Base-by-base conservation (phyloP, 208 protist species). In the Wallacemonas sp. region DNA sequence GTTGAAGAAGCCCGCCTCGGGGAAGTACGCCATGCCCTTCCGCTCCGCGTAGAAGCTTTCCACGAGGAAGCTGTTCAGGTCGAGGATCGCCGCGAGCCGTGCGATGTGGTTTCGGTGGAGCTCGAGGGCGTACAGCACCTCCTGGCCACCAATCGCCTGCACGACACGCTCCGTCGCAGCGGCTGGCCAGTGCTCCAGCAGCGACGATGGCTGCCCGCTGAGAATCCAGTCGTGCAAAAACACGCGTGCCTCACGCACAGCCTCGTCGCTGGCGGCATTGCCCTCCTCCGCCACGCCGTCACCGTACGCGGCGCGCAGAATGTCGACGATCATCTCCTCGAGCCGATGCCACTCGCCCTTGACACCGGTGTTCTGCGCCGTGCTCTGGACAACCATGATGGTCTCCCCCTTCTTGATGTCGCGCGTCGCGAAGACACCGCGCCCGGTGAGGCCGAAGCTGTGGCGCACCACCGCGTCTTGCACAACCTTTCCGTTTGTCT, bases 1-100 rank as follows among this genome's bases (percentile, higher is more conserved):
- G 42, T 95, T 95, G 17, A 93, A 59, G 53, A 92, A 93, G 15
- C 84, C 90, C 0, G 90, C 90, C 70, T 93, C 86, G 5, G 90
- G 86, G 54, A 92, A 95, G 78, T 95, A 95, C 10, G 82, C 90
- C 84, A 92, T 92, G 29, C 90, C 90, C 44, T 89, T 93, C 6
- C 87, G 84, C 68, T 92, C 83, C 32, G 83, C 83, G 38, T 84
- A 89, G 57, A 60, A 91, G 42, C 83, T 90, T 63, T 95, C 86
- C 27, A 95, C 87, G 12, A 93, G 82, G 46, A 95, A 92, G 59
- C 82, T 89, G 71, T 93, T 93, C 70, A 95, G 46, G 68, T 95
- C 90, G 3, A 95, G 71, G 19, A 93, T 85, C 42, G 90, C 84
- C 2, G 85, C 86, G 9, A 95, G 52, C n/a, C 87, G 82, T 3